Conservation (phyloP, 108 stramenopile species). For the Asterionellopsis glacialis region DNA sequence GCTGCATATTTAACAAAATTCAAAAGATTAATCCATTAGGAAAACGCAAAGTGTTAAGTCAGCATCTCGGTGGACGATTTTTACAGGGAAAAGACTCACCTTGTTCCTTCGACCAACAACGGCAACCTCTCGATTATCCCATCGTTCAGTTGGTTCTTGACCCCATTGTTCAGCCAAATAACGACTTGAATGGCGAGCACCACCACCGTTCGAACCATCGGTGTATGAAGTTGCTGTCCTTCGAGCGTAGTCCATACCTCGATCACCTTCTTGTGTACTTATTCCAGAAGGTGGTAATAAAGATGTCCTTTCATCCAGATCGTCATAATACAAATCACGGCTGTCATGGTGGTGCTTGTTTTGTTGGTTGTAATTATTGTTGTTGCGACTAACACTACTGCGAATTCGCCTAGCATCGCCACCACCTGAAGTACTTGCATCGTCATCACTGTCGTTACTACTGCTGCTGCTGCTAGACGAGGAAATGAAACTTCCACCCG, state of each 20-base stretch:
- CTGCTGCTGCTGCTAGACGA: not conserved
- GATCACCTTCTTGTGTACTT: conserved; percentile 30
- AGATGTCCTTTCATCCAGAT: conserved; percentile 35
- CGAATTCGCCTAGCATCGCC: conserved; percentile 2
- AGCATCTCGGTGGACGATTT: no score
- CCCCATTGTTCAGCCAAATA: conserved; percentile 5
- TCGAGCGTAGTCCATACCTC: not conserved
- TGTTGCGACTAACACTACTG: no score
- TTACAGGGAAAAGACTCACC: not conserved
- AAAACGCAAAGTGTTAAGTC: no score
- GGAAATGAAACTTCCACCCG: conserved; percentile 5
- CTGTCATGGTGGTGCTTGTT: not conserved
- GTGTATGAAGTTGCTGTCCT: not conserved
- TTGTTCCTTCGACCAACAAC: not conserved
- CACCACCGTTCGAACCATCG: not conserved
- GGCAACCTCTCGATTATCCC: conserved; percentile 13
- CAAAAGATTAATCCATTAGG: not conserved
- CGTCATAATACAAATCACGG: not conserved
- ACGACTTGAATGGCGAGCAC: conserved; percentile 1
- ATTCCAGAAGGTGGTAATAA: conserved; percentile 38
- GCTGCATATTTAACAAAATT: not conserved
- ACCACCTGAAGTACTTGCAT: not conserved
- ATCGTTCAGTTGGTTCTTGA: conserved; percentile 4
- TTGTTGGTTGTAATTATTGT: no score
- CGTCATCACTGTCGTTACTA: not conserved